Evolutionary conservation across 1,284 basidiomycete genomes (phyloP).

Genomic region (Moesziomyces parantarcticus): DNA sequence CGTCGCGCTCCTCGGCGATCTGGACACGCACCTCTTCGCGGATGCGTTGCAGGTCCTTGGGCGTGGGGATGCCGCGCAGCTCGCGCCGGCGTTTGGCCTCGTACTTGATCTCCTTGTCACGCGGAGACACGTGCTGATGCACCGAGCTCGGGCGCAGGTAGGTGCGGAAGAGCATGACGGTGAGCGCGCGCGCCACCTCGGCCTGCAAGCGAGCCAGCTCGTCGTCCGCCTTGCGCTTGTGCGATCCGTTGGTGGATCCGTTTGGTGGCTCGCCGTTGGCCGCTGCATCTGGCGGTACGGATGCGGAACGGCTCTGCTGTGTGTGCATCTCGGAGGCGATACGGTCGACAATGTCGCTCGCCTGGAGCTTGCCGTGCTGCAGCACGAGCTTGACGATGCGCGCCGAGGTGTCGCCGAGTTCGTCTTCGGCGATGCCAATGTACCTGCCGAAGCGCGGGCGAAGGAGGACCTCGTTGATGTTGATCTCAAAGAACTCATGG

Average conservation of each 20-base stretch:
- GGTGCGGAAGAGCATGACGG: constrained; percentile 46
- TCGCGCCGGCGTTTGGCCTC: constrained; percentile 53
- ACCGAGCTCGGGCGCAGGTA: constrained; percentile 61
- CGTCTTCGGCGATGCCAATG: constrained; percentile 81
- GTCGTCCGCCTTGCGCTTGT: constrained; percentile 43
- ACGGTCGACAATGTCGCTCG: constrained; percentile 77
- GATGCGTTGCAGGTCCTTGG: constrained; percentile 67
- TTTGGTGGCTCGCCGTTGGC: constrained; percentile 19
- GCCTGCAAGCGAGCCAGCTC: constrained; percentile 8
- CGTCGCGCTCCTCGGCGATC: constrained; percentile 66
- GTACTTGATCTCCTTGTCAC: constrained; percentile 64
- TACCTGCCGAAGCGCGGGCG: constrained; percentile 70
- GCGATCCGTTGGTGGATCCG: constrained; percentile 15
- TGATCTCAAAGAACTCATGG: constrained; percentile 69
- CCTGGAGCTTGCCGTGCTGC: constrained; percentile 85
- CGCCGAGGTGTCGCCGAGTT: constrained; percentile 75
- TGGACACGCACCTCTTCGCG: constrained; percentile 58
- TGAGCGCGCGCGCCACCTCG: constrained; percentile 29
- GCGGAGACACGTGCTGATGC: constrained; percentile 67
- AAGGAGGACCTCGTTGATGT: constrained; percentile 66
- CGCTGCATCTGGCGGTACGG: constrained; percentile 4
- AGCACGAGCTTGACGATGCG: constrained; percentile 71
- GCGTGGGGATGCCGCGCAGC: constrained; percentile 67
- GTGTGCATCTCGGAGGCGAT: constrained; percentile 56
- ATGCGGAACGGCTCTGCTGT: constrained; percentile 10